Base-by-base conservation (phyloP, 495 filamentous ascomycete species). In the Aspergillus sclerotioniger region DNA sequence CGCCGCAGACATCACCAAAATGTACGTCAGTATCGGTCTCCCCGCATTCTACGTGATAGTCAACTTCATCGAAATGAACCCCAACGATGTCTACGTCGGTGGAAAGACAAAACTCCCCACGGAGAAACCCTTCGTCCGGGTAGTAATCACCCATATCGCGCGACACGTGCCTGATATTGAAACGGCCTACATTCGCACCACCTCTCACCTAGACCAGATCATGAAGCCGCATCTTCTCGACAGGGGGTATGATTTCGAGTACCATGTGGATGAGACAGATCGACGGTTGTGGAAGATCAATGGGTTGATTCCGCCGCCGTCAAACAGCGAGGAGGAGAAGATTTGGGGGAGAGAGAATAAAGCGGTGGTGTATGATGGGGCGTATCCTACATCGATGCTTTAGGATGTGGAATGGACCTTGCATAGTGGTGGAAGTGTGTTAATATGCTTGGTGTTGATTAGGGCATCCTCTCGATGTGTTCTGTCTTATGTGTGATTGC, bases 41-140 rank as follows among this genome's bases (percentile, higher is more conserved):
- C 66, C 68, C 0, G 60, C 62, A 8, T 71, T 71, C 59, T 71
- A 71, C 49, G 68, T 71, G 17, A 60, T 68, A 8, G 56, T 51
- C 5, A 56, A 68, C 3, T 71, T 71, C 57, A 32, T 61, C 25
- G 46, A 61, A 8, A 31, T 65, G 10, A 6, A 53, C 0, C 29
- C 25, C 7, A 37, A 47, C 2, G 41, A 64, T 3, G 32, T 64
- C 10, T 64, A 47, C 35, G 21, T 66, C 10, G 66, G 66, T 8
- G 64, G 58, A 0, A 53, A 61, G 7, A 13, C 19, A 0, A 3
- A 6, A 5, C 7, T 20, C 7, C 20, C 15, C 0, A 32, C 19
- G 1, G 53, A 52, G 0, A 63, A 52, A 15, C 67, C 67, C 1
- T 67, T 69, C 31, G 44, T 69, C 8, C 62, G 64, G 6, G 32